A percentile compares a stretch with the other conserved stretches of the same genome.
phyloP scores from a whole-genome alignment of 106 monocot genomes.

The Acorus gramineus region DNA sequence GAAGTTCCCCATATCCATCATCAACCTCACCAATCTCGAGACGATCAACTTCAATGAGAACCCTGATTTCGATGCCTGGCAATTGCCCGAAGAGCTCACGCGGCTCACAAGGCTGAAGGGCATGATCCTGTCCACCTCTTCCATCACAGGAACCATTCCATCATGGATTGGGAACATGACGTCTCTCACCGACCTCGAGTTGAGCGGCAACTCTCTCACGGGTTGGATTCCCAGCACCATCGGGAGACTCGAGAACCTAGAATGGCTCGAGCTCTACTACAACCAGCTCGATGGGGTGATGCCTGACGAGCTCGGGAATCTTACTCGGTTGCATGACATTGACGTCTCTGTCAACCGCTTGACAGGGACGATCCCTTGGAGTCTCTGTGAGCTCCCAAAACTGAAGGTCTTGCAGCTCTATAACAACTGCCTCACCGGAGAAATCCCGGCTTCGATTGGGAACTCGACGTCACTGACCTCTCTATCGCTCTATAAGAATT shows the following conservation, averaged over 20 bases:
- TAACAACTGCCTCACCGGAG: slow-evolving; percentile 66
- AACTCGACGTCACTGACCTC: slow-evolving; percentile 65
- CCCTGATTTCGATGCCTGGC: slow-evolving; percentile 59
- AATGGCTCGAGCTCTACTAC: slow-evolving; percentile 77
- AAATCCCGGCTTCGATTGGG: slow-evolving; percentile 45
- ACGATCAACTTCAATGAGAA: slow-evolving; percentile 69
- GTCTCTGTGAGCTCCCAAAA: slow-evolving; percentile 35
- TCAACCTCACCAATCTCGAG: slow-evolving; percentile 64
- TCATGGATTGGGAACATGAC: slow-evolving; percentile 91
- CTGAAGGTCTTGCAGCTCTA: slow-evolving; percentile 69
- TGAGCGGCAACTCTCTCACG: slow-evolving; percentile 57
- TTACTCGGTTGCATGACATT: slow-evolving; percentile 50
- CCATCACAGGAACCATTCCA: slow-evolving; percentile 60
- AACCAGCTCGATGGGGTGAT: slow-evolving; percentile 58
- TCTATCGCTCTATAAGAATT: slow-evolving; percentile 67
- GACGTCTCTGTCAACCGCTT: slow-evolving; percentile 78
- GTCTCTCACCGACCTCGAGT: slow-evolving; percentile 70
- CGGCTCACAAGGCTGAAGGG: slow-evolving; percentile 38
- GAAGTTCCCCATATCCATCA: slow-evolving; percentile 53
- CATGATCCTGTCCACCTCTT: slow-evolving; percentile 71
- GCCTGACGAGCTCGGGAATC: slow-evolving; percentile 73
- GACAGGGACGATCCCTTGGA: slow-evolving; percentile 58
- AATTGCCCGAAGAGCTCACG: slow-evolving; percentile 43
- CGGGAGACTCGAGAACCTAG: slow-evolving; percentile 56
- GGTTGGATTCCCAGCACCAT: slow-evolving; percentile 65